phyloP scores from a whole-genome alignment of 2,329 filamentous ascomycete genomes.

The Trichoderma sp. region DNA sequence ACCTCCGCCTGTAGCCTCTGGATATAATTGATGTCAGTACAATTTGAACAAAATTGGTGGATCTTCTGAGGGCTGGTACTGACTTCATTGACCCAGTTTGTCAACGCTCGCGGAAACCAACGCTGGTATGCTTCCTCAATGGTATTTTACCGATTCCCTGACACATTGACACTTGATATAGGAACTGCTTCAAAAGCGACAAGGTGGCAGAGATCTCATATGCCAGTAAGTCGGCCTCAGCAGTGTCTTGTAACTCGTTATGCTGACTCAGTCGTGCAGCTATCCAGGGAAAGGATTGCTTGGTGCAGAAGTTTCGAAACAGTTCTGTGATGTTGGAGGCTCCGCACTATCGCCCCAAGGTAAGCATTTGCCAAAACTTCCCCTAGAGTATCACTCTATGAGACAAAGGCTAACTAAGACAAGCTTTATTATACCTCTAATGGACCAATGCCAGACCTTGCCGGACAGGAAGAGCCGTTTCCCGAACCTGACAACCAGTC shows the following conservation, averaged over 20 bases:
- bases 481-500: constrained; percentile 78
- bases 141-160: not conserved
- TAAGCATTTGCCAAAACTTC: constrained; percentile 34
- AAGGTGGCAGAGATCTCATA: constrained; percentile 91
- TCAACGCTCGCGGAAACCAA: constrained; percentile 66
- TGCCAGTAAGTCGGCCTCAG: constrained; percentile 59
- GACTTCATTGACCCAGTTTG: constrained; percentile 53
- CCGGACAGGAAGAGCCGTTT: constrained; percentile 72
- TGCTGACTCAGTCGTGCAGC: constrained; percentile 47
- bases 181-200: constrained; percentile 78
- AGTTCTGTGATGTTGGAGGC: constrained; percentile 92
- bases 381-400: no score
- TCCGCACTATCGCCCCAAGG: constrained; percentile 78
- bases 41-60: not conserved
- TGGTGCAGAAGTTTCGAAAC: constrained; percentile 94
- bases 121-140: constrained; percentile 53
- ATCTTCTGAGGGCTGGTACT: constrained; percentile 10
- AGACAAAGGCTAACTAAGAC: not conserved
- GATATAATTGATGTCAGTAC: constrained; percentile 66
- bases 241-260: constrained; percentile 23
- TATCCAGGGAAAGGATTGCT: constrained; percentile 86
- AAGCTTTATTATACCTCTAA: constrained; percentile 54
- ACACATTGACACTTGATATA: constrained; percentile 30
- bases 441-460: constrained; percentile 47
- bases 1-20: constrained; percentile 50